Conservation (phyloP, 495 filamentous ascomycete genomes). For the Penicillium mononematosum region DNA sequence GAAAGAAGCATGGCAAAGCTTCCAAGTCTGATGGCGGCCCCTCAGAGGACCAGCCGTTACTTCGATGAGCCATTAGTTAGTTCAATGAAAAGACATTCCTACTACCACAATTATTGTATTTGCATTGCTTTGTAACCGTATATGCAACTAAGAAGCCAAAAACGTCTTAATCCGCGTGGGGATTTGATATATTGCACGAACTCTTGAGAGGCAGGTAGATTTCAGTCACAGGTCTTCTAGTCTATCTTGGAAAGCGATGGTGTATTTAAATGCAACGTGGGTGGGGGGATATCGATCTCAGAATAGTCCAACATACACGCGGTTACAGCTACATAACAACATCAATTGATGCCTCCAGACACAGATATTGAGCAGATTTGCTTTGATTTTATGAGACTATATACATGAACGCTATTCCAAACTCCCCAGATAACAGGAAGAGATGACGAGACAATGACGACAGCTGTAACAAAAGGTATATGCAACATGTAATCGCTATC, state of each 20-base stretch:
- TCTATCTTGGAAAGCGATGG: not conserved
- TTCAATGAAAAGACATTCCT: too few relatives aligned
- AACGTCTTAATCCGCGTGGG: not conserved
- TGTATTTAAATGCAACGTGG: not conserved
- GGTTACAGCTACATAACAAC: not conserved
- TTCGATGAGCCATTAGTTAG: not conserved
- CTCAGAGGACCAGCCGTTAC: constrained; percentile 11
- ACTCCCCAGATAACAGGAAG: not conserved
- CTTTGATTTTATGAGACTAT: not conserved
- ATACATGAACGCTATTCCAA: constrained; percentile 1
- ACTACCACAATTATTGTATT: not conserved
- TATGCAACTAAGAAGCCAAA: not conserved
- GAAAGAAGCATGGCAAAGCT: constrained; percentile 12
- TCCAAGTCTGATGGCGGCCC: constrained; percentile 4
- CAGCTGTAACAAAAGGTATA: constrained; percentile 12
- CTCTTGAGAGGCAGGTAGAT: not conserved
- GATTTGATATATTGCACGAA: not conserved
- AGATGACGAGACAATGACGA: not conserved
- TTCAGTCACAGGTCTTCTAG: not conserved
- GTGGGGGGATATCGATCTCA: not conserved
- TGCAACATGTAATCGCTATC: constrained; percentile 9
- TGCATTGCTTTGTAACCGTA: not conserved
- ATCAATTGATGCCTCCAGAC: not conserved
- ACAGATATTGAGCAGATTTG: not conserved
- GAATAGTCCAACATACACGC: not conserved